phyloP scores from a whole-genome alignment of 202 grass and related monocot genomes.

The Panicum virgatum region DNA sequence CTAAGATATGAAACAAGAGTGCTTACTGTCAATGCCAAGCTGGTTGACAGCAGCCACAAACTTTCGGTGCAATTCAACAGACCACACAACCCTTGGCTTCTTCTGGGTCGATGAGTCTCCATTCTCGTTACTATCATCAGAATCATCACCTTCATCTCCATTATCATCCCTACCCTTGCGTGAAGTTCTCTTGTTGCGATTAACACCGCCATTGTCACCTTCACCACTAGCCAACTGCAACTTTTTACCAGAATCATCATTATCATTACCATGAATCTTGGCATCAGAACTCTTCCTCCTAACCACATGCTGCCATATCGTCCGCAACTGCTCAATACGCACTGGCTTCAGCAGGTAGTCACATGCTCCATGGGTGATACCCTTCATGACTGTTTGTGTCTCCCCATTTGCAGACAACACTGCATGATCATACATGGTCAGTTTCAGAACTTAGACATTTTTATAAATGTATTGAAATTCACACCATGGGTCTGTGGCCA shows the following conservation, averaged over 20 bases:
- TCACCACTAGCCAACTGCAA: slow-evolving; percentile 31
- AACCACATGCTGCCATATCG: slow-evolving; percentile 92
- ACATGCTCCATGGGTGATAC: slow-evolving; percentile 86
- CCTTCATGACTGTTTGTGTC: slow-evolving; percentile 89
- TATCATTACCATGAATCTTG: slow-evolving; percentile 42
- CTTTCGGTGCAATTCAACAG: slow-evolving; percentile 75
- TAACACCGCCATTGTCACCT: slow-evolving; percentile 50
- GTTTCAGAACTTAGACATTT: slow-evolving; percentile 16
- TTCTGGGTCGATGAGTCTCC: slow-evolving; percentile 56
- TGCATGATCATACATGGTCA: slow-evolving; percentile 42
- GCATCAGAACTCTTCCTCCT: slow-evolving; percentile 55
- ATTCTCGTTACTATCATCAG: slow-evolving; percentile 69
- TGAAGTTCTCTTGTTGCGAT: slow-evolving; percentile 50
- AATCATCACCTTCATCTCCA: slow-evolving; percentile 63
- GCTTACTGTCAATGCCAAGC: slow-evolving; percentile 95
- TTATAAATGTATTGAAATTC: background rate
- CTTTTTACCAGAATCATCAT: slow-evolving; percentile 53
- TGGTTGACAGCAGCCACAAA: slow-evolving; percentile 93
- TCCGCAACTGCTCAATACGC: slow-evolving; percentile 80
- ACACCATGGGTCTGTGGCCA: too few relatives aligned
- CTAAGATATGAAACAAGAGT: background rate
- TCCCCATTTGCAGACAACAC: slow-evolving; percentile 92
- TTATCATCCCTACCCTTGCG: slow-evolving; percentile 69
- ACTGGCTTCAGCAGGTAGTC: slow-evolving; percentile 97
- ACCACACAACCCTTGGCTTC: slow-evolving; percentile 92